phyloP scores from a whole-genome alignment of 106 monocot genomes.

The Phalaenopsis equestris region DNA sequence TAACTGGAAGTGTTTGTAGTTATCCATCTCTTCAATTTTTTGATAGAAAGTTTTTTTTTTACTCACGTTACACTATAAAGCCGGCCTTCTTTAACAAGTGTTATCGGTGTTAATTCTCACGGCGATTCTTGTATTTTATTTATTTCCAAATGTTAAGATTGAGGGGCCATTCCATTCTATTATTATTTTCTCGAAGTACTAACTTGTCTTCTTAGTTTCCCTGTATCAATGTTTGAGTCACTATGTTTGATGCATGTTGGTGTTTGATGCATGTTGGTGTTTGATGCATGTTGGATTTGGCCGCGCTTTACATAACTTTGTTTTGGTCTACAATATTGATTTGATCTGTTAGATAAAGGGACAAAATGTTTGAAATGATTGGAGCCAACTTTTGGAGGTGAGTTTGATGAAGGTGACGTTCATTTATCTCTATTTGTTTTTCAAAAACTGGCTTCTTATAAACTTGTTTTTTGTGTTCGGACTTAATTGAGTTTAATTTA shows the following conservation, averaged over 20 bases:
- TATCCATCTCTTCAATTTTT: constrained; percentile 6
- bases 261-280: too few relatives aligned
- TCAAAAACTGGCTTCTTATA: too few relatives aligned
- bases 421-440: too few relatives aligned
- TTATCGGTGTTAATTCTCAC: background rate
- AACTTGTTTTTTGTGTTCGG: too few relatives aligned
- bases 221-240: background rate
- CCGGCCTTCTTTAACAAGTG: background rate
- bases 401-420: background rate
- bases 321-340: background rate
- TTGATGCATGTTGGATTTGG: background rate
- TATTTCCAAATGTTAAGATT: background rate
- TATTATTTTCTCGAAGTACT: background rate
- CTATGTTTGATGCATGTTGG: background rate
- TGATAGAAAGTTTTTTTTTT: background rate
- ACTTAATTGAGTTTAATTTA: too few relatives aligned
- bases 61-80: background rate
- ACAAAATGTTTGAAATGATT: background rate
- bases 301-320: background rate
- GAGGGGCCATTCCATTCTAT: background rate
- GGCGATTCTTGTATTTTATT: background rate
- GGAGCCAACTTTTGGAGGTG: background rate
- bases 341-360: background rate
- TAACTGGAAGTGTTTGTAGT: constrained; percentile 7
- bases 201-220: background rate